Base-by-base conservation (phyloP, 495 filamentous ascomycete genomes). In the Penicillium cataractarum region DNA sequence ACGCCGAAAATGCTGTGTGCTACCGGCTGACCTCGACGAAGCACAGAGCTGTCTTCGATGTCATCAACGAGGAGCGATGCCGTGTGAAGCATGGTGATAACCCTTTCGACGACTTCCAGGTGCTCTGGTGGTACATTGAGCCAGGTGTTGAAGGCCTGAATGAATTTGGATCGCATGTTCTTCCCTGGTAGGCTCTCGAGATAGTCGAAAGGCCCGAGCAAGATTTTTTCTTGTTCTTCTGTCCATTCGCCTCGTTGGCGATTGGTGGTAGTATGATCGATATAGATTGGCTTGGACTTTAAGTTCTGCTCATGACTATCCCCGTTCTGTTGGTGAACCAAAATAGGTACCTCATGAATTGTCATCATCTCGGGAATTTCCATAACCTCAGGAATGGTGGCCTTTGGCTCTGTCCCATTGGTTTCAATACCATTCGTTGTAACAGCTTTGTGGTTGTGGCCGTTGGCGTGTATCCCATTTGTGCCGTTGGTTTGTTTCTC, bases 71-170 rank as follows among this genome's bases (percentile, higher is more conserved):
- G 48, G 15, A 50, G 48, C 12, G 48, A 50, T 29, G 48, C 48
- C 3, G 22, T 50, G 15, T 50, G 48, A 4, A 50, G 22, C 48
- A 50, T 50, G 6, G 6, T 26, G 48, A 50, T 50, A 8, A 50
- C 48, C 9, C 48, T 50, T 13, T 50, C 48, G 10, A 50, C 22
- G n/a, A 50, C 19, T 26, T 50, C 22, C 22, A 50, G 27, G 9
- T 59, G 57, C 44, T 37, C 22, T 1, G 12, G 57, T 1, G 57
- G 57, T 1, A 51, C 57, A 37, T 51, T 44, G 6, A 59, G 57
- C 57, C 57, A 59, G 57, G 17, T 24, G 29, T 51, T 59, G n/a
- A 59, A 59, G 3, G 57, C 57, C 19, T 59, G 42, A 1, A 59
- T 49, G 57, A 59, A 59, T 17, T 44, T 22, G 12, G 44, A 21